phyloP scores from a whole-genome alignment of 495 filamentous ascomycete species.

The Cudoniella acicularis region DNA sequence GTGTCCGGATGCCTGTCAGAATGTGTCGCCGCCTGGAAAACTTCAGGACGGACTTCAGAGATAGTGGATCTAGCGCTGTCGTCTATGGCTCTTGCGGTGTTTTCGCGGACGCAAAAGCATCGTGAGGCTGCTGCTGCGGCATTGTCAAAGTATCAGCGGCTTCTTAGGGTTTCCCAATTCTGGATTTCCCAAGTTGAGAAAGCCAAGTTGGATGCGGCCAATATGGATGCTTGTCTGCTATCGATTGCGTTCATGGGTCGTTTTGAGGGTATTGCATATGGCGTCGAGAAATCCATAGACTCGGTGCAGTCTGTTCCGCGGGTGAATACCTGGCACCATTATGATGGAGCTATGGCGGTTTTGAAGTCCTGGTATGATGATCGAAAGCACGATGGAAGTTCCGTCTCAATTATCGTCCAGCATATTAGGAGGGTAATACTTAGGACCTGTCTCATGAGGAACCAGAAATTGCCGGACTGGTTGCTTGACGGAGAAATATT shows the following conservation, averaged over 20 bases:
- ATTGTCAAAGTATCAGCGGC: slow-evolving; percentile 17
- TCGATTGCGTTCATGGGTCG: slow-evolving; percentile 28
- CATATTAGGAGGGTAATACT: slow-evolving; percentile 26
- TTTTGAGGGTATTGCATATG: slow-evolving; percentile 25
- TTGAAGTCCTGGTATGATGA: slow-evolving; percentile 26
- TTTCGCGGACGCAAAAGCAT: slow-evolving; percentile 22
- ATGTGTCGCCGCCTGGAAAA: not conserved
- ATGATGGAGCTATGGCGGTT: slow-evolving; percentile 27
- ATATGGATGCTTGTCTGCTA: slow-evolving; percentile 28
- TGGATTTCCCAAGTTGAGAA: slow-evolving; percentile 7
- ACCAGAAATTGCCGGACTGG: slow-evolving; percentile 22
- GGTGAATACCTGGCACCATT: slow-evolving; percentile 17
- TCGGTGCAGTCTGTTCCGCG: not conserved
- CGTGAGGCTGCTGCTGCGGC: slow-evolving; percentile 24
- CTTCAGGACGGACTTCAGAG: slow-evolving; percentile 7
- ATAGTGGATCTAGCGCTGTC: slow-evolving; percentile 28
- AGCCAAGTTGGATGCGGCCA: slow-evolving; percentile 9
- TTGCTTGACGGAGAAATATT: slow-evolving; percentile 24
- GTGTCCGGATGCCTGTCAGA: slow-evolving; percentile 8
- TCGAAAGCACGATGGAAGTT: not conserved
- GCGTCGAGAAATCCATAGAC: not conserved
- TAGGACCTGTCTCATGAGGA: slow-evolving; percentile 20
- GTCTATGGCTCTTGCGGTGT: slow-evolving; percentile 25
- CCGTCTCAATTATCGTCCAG: slow-evolving; percentile 19
- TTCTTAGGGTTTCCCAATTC: slow-evolving; percentile 11